Conservation (phyloP, 2,329 filamentous ascomycete genomes). For the Fusarium heterosporum region DNA sequence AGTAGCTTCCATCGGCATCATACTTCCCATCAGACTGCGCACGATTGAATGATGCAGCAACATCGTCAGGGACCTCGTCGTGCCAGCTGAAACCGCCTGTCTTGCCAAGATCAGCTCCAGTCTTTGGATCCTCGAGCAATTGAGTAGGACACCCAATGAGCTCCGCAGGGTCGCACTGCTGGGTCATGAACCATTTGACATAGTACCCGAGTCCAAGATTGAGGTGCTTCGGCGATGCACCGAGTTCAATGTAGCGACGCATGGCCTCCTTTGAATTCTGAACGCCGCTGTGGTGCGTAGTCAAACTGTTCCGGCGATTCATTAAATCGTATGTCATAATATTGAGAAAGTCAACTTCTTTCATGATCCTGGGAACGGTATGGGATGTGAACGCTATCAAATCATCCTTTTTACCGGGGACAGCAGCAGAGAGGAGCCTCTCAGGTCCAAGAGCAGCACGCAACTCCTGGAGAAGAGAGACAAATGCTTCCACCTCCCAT, state of each 20-base stretch:
- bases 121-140: constrained; percentile 67
- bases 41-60: constrained; percentile 67
- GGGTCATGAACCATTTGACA: constrained; percentile 72
- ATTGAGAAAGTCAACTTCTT: constrained; percentile 74
- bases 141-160: constrained; percentile 67
- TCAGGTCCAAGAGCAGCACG: constrained; percentile 66
- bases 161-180: constrained; percentile 54
- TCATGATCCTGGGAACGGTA: constrained; percentile 68
- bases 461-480: constrained; percentile 68
- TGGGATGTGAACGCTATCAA: constrained; percentile 74
- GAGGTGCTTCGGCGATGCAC: constrained; percentile 63
- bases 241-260: constrained; percentile 68
- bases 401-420: constrained; percentile 72
- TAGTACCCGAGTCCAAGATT: constrained; percentile 77
- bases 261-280: constrained; percentile 65
- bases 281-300: constrained; percentile 74
- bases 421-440: constrained; percentile 75
- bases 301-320: constrained; percentile 74
- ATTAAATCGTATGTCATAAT: constrained; percentile 77
- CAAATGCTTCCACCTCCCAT: constrained; percentile 73
- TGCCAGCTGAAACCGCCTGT: constrained; percentile 71
- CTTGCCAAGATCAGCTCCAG: constrained; percentile 68
- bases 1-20: constrained; percentile 72
- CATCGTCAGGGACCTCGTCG: constrained; percentile 63
- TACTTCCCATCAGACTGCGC: constrained; percentile 66